A percentile compares a stretch with the other conserved stretches of the same genome.
Evolutionary conservation across 495 filamentous ascomycete species (phyloP).

Genomic region (Daldinia grandis): DNA sequence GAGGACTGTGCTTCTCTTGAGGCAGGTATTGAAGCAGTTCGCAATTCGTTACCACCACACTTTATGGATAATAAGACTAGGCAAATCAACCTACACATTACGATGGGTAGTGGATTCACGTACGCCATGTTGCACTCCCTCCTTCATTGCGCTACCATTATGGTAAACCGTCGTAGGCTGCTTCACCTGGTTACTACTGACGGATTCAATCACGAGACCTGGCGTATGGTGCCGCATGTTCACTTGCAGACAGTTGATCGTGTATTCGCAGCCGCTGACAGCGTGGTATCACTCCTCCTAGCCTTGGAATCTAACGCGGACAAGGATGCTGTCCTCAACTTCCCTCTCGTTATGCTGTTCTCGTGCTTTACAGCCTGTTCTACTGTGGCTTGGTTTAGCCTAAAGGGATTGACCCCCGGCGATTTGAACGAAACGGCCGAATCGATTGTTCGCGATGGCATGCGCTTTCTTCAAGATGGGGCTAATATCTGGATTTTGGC

Average conservation of each 20-base stretch:
- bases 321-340: slow-evolving; percentile 59
- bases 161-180: slow-evolving; percentile 61
- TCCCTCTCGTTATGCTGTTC: slow-evolving; percentile 62
- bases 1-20: slow-evolving; percentile 54
- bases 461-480: slow-evolving; percentile 58
- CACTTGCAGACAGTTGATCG: slow-evolving; percentile 54
- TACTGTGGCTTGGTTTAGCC: slow-evolving; percentile 59
- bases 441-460: slow-evolving; percentile 57
- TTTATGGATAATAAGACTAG: slow-evolving; percentile 61
- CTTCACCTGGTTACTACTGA: slow-evolving; percentile 58
- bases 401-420: slow-evolving; percentile 57
- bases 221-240: slow-evolving; percentile 51
- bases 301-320: slow-evolving; percentile 57
- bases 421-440: slow-evolving; percentile 58
- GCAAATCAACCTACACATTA: slow-evolving; percentile 61
- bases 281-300: slow-evolving; percentile 55
- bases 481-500: slow-evolving; percentile 59
- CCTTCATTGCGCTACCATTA: slow-evolving; percentile 60
- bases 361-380: slow-evolving; percentile 61
- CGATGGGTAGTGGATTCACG: slow-evolving; percentile 61
- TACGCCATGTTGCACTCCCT: slow-evolving; percentile 62
- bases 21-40: slow-evolving; percentile 55
- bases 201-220: slow-evolving; percentile 55
- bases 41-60: slow-evolving; percentile 56
- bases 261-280: slow-evolving; percentile 60